Percentiles rank a stretch among this genome's conserved stretches.
These are phyloP conservation scores for Margaritispora aquatica DNA, from an alignment of 495 filamentous ascomycete genomes.

Conservation along the genomic window DNA sequence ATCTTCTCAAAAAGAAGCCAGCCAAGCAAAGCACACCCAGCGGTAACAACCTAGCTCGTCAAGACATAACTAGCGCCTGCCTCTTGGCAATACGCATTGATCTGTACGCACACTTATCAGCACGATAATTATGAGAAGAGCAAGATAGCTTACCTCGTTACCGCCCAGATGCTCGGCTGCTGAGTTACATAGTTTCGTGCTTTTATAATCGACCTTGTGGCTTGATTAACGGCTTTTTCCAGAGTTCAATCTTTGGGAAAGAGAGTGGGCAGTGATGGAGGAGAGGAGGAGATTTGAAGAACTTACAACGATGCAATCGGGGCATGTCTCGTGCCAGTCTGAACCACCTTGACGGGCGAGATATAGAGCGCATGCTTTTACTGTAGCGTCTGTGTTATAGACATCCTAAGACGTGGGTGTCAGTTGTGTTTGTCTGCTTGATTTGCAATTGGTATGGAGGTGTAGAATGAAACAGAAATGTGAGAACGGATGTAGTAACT, in stretches of 20 bases:
- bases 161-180: conserved; percentile 3
- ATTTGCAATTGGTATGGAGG: background rate
- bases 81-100: conserved; percentile 3
- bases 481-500: background rate
- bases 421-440: background rate
- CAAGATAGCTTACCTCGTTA: conserved; percentile 3
- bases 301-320: conserved; percentile 9
- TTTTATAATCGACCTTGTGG: background rate
- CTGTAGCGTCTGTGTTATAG: conserved; percentile 1
- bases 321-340: conserved; percentile 4
- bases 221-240: no score
- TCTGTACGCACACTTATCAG: background rate
- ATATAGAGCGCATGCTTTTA: conserved; percentile 2
- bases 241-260: no score
- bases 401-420: background rate
- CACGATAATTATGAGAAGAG: no score
- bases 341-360: background rate
- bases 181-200: background rate
- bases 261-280: background rate
- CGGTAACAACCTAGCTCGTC: background rate
- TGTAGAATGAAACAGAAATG: background rate
- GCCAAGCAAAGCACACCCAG: no score
- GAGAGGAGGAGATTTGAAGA: background rate
- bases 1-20: no score
- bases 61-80: conserved; percentile 1